Conservation (phyloP, 2,329 filamentous ascomycete species). For the Volutella citrinella region DNA sequence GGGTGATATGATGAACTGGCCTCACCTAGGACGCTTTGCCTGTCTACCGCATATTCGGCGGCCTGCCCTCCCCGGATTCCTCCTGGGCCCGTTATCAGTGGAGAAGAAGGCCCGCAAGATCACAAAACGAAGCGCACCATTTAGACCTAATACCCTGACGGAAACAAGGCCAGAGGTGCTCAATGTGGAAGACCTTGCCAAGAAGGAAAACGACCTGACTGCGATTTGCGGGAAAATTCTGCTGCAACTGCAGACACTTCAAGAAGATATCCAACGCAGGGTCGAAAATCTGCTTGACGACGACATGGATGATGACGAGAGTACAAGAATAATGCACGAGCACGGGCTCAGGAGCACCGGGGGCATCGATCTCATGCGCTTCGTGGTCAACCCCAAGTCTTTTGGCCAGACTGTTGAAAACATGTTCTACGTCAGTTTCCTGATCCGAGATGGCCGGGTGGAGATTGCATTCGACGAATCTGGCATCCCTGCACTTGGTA, state of each 20-base stretch:
- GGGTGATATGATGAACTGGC: constrained; percentile 82
- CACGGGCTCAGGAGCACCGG: constrained; percentile 65
- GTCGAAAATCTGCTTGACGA: constrained; percentile 43
- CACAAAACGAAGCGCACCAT: constrained; percentile 66
- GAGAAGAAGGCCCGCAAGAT: constrained; percentile 77
- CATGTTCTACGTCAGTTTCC: constrained; percentile 91
- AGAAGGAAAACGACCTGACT: constrained; percentile 77
- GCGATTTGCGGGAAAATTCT: constrained; percentile 75
- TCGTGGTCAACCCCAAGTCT: constrained; percentile 83
- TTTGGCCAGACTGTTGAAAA: constrained; percentile 97
- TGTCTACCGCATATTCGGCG: constrained; percentile 71
- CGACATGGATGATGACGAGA: constrained; percentile 45
- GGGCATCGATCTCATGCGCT: constrained; percentile 77
- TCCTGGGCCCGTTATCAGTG: constrained; percentile 84
- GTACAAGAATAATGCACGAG: constrained; percentile 56
- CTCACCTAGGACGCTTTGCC: constrained; percentile 73
- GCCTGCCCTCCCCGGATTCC: constrained; percentile 76
- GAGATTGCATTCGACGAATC: constrained; percentile 71
- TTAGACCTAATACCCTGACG: constrained; percentile 64
- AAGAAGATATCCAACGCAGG: constrained; percentile 44
- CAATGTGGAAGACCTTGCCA: constrained; percentile 68
- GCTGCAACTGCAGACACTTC: constrained; percentile 52
- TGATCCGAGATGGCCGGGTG: constrained; percentile 82
- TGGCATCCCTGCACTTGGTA: constrained; percentile 76
- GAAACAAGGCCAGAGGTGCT: constrained; percentile 79